phyloP scores from a whole-genome alignment of 371 early-diverging fungal genomes.

The Batrachochytrium dendrobatidis region DNA sequence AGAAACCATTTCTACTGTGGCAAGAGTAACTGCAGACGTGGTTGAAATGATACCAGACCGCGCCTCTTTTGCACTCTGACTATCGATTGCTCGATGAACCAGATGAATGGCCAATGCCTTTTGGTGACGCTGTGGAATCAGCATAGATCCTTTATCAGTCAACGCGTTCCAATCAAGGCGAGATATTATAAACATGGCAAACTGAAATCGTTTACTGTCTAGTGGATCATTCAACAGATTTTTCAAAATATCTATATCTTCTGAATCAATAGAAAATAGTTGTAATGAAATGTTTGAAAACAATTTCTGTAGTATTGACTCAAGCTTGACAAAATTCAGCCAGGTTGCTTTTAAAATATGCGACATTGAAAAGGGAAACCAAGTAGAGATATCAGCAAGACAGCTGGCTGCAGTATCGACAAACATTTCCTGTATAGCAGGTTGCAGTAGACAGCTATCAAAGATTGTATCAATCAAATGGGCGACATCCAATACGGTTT shows the following conservation, averaged over 20 bases:
- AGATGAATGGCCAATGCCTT: conserved; percentile 20
- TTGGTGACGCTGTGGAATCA: conserved; percentile 21
- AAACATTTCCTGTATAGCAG: conserved; percentile 12
- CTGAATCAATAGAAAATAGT: conserved; percentile 16
- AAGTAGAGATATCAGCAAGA: conserved; percentile 10
- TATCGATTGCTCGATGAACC: conserved; percentile 27
- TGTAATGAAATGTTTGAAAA: conserved; percentile 23
- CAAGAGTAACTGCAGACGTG: conserved; percentile 15
- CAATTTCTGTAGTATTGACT: conserved; percentile 7
- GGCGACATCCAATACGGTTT: not conserved
- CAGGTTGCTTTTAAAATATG: conserved; percentile 17
- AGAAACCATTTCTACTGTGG: conserved; percentile 13
- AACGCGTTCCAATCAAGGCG: conserved; percentile 20
- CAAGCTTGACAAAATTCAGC: conserved; percentile 14
- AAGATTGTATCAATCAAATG: conserved; percentile 14
- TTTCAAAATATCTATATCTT: conserved; percentile 23
- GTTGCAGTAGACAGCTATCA: conserved; percentile 10
- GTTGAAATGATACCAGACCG: conserved; percentile 10
- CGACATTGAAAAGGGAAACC: conserved; percentile 13
- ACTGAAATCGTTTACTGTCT: conserved; percentile 16
- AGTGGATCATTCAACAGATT: conserved; percentile 31
- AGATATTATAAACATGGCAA: conserved; percentile 20
- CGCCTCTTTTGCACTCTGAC: conserved; percentile 12
- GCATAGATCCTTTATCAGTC: conserved; percentile 2
- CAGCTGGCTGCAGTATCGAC: conserved; percentile 3